phyloP scores from a whole-genome alignment of 805 yeast species.

The Saccharomycopsis malanga region DNA sequence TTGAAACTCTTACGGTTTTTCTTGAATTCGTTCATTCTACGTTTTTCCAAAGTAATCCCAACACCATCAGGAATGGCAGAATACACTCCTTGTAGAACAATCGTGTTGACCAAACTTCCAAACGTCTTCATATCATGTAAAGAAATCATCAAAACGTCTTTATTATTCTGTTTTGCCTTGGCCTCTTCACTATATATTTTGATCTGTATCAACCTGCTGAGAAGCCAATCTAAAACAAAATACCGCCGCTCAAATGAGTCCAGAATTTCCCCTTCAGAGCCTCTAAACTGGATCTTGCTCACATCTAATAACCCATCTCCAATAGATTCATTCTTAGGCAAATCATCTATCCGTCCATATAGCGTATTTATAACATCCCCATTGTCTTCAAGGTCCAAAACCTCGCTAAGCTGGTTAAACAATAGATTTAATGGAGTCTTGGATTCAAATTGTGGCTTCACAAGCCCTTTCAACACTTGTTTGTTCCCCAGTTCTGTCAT shows the following conservation, averaged over 20 bases:
- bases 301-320: background rate
- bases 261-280: background rate
- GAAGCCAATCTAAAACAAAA: constrained; percentile 31
- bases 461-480: constrained; percentile 17
- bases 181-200: constrained; percentile 33
- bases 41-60: constrained; percentile 57
- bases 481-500: background rate
- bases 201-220: constrained; percentile 33
- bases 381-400: constrained; percentile 2
- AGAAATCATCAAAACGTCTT: constrained; percentile 53
- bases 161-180: constrained; percentile 25
- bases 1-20: constrained; percentile 22
- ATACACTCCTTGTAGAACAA: constrained; percentile 67
- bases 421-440: constrained; percentile 30
- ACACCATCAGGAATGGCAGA: constrained; percentile 49
- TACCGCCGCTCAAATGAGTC: constrained; percentile 20
- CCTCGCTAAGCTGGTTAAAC: constrained; percentile 26
- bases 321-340: too few species aligned
- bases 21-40: constrained; percentile 47
- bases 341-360: background rate
- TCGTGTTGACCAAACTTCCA: constrained; percentile 52
- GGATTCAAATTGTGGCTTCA: constrained; percentile 26
- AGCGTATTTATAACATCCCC: background rate
- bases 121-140: constrained; percentile 78
- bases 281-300: background rate